Conservation (phyloP, 2,329 filamentous ascomycete species). For the Leptographium galeiforme region DNA sequence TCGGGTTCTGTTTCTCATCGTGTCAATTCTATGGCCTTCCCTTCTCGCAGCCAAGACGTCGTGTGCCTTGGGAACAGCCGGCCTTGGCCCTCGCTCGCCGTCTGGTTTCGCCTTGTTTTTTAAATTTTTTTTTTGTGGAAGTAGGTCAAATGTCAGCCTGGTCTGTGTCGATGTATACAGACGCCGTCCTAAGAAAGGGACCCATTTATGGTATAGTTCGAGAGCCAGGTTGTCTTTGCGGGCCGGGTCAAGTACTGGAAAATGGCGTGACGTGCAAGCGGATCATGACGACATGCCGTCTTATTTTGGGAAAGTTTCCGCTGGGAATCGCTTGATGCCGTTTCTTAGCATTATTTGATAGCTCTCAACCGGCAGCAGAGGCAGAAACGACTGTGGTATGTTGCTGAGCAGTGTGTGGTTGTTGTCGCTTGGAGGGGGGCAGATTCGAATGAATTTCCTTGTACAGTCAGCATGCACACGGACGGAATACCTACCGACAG, state of each 20-base stretch:
- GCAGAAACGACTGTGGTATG: background rate
- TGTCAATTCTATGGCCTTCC: background rate
- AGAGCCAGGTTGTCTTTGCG: background rate
- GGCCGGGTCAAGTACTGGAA: background rate
- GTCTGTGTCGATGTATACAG: background rate
- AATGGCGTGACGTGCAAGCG: background rate
- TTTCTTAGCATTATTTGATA: background rate
- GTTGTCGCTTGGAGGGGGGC: constrained; percentile 2
- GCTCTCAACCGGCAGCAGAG: background rate
- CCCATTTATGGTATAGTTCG: background rate
- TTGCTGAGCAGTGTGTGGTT: background rate
- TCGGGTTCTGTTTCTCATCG: background rate
- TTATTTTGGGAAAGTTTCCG: background rate
- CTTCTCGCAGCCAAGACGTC: background rate
- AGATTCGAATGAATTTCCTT: background rate
- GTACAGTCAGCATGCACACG: background rate
- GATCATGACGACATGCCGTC: background rate
- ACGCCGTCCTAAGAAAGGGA: background rate
- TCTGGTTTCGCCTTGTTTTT: background rate
- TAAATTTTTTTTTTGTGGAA: background rate
- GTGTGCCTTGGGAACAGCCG: background rate
- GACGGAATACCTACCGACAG: background rate
- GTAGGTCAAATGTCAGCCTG: background rate
- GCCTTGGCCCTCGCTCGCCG: background rate
- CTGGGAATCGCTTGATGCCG: background rate